Conservation (phyloP, 2,329 filamentous ascomycete genomes). For the Lasiodiplodia gonubiensis region DNA sequence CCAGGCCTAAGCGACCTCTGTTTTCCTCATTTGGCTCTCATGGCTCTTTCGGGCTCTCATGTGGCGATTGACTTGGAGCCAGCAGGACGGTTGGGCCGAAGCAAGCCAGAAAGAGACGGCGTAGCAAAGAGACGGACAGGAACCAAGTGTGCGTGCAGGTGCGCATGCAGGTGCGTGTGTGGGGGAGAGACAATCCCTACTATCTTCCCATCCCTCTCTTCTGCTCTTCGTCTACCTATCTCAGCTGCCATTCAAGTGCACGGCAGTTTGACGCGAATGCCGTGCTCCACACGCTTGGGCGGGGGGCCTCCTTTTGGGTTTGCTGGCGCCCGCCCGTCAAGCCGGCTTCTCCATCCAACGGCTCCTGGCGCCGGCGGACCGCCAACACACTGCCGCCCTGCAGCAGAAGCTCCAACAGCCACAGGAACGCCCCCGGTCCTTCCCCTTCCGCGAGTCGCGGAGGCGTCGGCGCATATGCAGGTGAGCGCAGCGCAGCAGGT, state of each 20-base stretch:
- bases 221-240: not conserved
- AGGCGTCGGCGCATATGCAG: constrained; percentile 18
- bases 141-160: not conserved
- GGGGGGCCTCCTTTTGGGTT: constrained; percentile 6
- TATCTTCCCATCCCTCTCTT: not conserved
- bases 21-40: not conserved
- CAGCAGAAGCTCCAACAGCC: not conserved
- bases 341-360: constrained; percentile 5
- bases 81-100: not conserved
- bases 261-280: constrained; percentile 18
- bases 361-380: constrained; percentile 13
- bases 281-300: not conserved
- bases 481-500: constrained; percentile 6
- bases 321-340: not conserved
- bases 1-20: constrained; percentile 15
- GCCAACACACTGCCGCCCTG: constrained; percentile 4
- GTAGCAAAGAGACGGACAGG: not conserved
- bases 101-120: not conserved
- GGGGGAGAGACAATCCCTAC: too few relatives aligned
- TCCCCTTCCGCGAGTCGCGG: not conserved
- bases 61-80: not conserved
- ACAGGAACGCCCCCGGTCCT: not conserved
- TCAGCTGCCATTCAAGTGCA: not conserved
- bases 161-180: too few relatives aligned
- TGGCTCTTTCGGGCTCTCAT: not conserved